phyloP scores from a whole-genome alignment of 805 yeast species.

The Candida koratica region DNA sequence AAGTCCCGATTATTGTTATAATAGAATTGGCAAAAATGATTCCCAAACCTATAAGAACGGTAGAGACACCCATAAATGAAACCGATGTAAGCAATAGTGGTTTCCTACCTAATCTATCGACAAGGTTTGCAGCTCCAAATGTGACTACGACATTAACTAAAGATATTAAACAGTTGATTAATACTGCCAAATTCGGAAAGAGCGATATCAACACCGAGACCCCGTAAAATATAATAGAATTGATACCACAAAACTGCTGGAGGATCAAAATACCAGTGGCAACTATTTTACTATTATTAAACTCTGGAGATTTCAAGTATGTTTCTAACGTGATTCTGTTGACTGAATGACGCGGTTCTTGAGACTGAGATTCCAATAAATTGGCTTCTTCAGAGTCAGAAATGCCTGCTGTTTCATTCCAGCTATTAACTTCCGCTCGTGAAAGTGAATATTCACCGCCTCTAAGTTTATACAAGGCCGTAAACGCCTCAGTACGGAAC shows the following conservation, averaged over 20 bases:
- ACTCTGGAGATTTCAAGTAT: constrained; percentile 52
- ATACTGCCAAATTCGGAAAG: constrained; percentile 67
- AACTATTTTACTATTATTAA: constrained; percentile 54
- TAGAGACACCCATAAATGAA: constrained; percentile 59
- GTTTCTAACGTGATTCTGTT: constrained; percentile 24
- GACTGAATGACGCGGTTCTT: neutral
- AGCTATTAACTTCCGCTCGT: constrained; percentile 35
- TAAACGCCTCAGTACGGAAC: constrained; percentile 36
- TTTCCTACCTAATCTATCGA: constrained; percentile 77
- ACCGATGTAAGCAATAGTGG: constrained; percentile 57
- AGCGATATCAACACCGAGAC: constrained; percentile 72
- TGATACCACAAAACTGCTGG: constrained; percentile 92
- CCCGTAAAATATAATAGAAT: constrained; percentile 90
- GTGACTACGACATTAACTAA: constrained; percentile 73
- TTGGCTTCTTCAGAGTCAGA: constrained; percentile 13
- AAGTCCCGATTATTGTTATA: constrained; percentile 59
- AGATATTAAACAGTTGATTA: constrained; percentile 74
- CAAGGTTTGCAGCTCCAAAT: constrained; percentile 62
- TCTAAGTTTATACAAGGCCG: constrained; percentile 32
- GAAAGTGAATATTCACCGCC: constrained; percentile 38
- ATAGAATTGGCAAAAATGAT: constrained; percentile 46
- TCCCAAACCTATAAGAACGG: constrained; percentile 64
- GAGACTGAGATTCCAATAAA: constrained; percentile 1
- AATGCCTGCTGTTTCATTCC: constrained; percentile 18
- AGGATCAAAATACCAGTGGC: constrained; percentile 72